Evolutionary conservation across 1,139 yeast genomes (phyloP).

Genomic region (Pichia sp.): DNA sequence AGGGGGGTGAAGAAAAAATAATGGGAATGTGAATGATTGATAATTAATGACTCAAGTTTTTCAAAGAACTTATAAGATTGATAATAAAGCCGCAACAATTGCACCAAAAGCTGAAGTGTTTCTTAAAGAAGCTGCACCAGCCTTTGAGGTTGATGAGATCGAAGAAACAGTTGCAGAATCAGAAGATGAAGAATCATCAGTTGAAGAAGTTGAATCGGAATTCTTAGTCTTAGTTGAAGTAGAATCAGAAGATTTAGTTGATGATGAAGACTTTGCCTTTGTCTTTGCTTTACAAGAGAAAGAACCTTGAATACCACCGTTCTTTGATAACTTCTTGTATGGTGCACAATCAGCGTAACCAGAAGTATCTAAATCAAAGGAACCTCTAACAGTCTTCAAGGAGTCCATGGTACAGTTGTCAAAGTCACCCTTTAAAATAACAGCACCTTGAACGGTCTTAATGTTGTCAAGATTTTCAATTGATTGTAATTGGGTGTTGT

Average conservation of each 20-base stretch:
- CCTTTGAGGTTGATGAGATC: constrained; percentile 20
- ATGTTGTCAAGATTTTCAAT: constrained; percentile 72
- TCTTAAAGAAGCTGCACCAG: constrained; percentile 29
- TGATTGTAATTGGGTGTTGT: constrained; percentile 64
- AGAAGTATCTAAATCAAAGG: constrained; percentile 72
- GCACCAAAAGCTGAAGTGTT: constrained; percentile 47
- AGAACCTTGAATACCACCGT: constrained; percentile 85
- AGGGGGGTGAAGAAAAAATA: not conserved
- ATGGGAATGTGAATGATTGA: not conserved
- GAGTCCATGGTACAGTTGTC: constrained; percentile 68
- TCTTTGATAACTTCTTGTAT: constrained; percentile 59
- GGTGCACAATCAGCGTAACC: constrained; percentile 76
- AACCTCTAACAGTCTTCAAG: constrained; percentile 80
- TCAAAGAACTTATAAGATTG: constrained; percentile 46
- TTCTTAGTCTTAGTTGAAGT: constrained; percentile 19
- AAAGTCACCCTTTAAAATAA: constrained; percentile 73
- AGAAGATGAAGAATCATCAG: constrained; percentile 15
- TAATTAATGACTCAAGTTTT: not conserved
- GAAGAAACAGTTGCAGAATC: constrained; percentile 20
- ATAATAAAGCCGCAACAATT: constrained; percentile 56
- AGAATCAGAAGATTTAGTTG: constrained; percentile 26
- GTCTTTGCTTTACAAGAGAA: constrained; percentile 60
- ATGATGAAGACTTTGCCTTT: constrained; percentile 32
- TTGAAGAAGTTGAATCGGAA: constrained; percentile 21
- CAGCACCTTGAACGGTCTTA: constrained; percentile 79